These are phyloP conservation scores for Alternaria gaisen DNA, from an alignment of 2,329 filamentous ascomycete species.

Conservation along the genomic window DNA sequence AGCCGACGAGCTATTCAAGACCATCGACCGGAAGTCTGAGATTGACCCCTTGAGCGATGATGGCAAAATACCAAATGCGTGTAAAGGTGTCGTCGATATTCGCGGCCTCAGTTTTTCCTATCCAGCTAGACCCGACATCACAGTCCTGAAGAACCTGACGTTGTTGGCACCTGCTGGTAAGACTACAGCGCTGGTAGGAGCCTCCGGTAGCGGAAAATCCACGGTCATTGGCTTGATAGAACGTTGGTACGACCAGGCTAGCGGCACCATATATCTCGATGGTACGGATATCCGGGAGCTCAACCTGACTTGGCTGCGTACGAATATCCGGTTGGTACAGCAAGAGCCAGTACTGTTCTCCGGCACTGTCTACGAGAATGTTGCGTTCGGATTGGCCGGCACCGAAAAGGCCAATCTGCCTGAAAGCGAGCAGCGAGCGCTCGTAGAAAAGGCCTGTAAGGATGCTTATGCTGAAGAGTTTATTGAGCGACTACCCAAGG, in stretches of 20 bases:
- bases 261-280: slow-evolving; percentile 38
- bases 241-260: slow-evolving; percentile 56
- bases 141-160: slow-evolving; percentile 83
- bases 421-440: slow-evolving; percentile 69
- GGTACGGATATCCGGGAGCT: slow-evolving; percentile 74
- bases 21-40: slow-evolving; percentile 82
- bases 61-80: slow-evolving; percentile 32
- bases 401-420: slow-evolving; percentile 64
- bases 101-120: slow-evolving; percentile 89
- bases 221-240: slow-evolving; percentile 82
- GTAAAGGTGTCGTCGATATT: slow-evolving; percentile 70
- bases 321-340: slow-evolving; percentile 88
- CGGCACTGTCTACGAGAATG: slow-evolving; percentile 88
- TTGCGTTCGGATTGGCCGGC: slow-evolving; percentile 79
- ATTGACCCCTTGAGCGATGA: slow-evolving; percentile 64
- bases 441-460: slow-evolving; percentile 81
- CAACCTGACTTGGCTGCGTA: slow-evolving; percentile 89
- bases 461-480: slow-evolving; percentile 97
- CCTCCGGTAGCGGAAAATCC: slow-evolving; percentile 92
- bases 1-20: slow-evolving; percentile 53
- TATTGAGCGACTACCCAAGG: slow-evolving; percentile 67
- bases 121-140: slow-evolving; percentile 87
- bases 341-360: slow-evolving; percentile 92
- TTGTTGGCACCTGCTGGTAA: slow-evolving; percentile 86
- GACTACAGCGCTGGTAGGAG: slow-evolving; percentile 90